These are phyloP conservation scores for Fusarium sp. DNA, from an alignment of 2,329 filamentous ascomycete species.

Conservation along the genomic window DNA sequence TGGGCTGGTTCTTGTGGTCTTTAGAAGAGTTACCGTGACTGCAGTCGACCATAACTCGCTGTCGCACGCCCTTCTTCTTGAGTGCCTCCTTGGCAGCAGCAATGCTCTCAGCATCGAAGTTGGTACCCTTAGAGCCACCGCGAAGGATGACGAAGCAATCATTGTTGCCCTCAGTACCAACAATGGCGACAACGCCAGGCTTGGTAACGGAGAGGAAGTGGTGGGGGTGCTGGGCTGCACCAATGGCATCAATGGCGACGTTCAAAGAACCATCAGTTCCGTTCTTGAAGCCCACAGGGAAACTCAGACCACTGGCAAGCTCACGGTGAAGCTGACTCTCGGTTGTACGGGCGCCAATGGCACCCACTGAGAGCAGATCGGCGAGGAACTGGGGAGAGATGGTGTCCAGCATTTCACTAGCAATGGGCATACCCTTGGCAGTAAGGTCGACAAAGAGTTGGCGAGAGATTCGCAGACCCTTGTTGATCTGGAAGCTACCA, in stretches of 20 bases:
- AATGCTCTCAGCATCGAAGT: conserved; percentile 89
- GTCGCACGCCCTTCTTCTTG: conserved; percentile 74
- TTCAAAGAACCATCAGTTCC: conserved; percentile 91
- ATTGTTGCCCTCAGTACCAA: conserved; percentile 92
- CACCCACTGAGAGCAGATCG: conserved; percentile 89
- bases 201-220: conserved; percentile 98
- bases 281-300: conserved; percentile 99
- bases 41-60: conserved; percentile 96
- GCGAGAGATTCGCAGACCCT: conserved; percentile 85
- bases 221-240: conserved; percentile 89
- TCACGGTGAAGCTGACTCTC: conserved; percentile 97
- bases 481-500: conserved; percentile 99
- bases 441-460: conserved; percentile 96
- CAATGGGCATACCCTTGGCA: conserved; percentile 91
- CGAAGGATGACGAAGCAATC: conserved; percentile 97
- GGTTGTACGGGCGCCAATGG: conserved; percentile 94
- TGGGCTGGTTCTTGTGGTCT: conserved; percentile 96
- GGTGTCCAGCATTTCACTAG: conserved; percentile 97
- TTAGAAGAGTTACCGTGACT: conserved; percentile 96
- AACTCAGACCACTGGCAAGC: conserved; percentile 90
- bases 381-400: conserved; percentile 97
- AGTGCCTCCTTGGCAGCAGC: conserved; percentile 83
- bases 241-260: conserved; percentile 95
- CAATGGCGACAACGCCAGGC: conserved; percentile 93
- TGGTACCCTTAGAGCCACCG: conserved; percentile 91